Evolutionary conservation across 1,284 basidiomycete genomes (phyloP), one percentile per base, ranked within the genome.

Genomic region (Fomitopsis schrenkii): DNA sequence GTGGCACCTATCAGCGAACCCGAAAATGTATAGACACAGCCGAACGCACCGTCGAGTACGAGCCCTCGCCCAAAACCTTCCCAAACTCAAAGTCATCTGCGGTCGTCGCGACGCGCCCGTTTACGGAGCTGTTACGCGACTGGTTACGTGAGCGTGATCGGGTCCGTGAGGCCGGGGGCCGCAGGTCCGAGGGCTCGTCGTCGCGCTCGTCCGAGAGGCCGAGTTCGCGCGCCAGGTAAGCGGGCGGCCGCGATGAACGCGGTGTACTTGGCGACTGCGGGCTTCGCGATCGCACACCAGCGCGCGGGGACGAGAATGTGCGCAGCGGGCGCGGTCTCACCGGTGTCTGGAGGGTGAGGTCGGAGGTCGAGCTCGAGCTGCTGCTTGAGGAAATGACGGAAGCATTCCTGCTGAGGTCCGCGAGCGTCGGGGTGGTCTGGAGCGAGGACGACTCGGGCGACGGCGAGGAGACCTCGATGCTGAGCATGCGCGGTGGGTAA

Each of bases 381-480:
- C 86, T 86, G 36, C 83, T 84, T 2, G 88, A 88, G 14, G 83
- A 85, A 61, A 91, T 88, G 69, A 89, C 88, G 14, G 88, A 90
- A 6, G 88, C 81, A 77, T 90, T 90, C 71, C 89, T 83, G 77
- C 85, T 87, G 60, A 91, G 80, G 71, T 86, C 83, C 58, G 85
- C 84, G 54, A 88, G 78, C 1, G 80, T 78, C 10, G 80, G 78
- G 12, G 74, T 64, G 53, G 66, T 60, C 61, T 66, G 72, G 59
- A 66, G 69, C 48, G 48, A 50, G 12, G 71, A 62, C 52, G 73
- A 64, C 35, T 76, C 76, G 35, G 77, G 72, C 42, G 78, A 75
- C 55, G 77, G 75, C 19, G 72, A 69, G 5, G 76, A 67, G 60
- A 75, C 70, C 66, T 79, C 75, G 61, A 78, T 66, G 63, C 75